These are phyloP conservation scores for Botryosphaeria dothidea DNA, from an alignment of 2,329 filamentous ascomycete species.

Conservation along the genomic window DNA sequence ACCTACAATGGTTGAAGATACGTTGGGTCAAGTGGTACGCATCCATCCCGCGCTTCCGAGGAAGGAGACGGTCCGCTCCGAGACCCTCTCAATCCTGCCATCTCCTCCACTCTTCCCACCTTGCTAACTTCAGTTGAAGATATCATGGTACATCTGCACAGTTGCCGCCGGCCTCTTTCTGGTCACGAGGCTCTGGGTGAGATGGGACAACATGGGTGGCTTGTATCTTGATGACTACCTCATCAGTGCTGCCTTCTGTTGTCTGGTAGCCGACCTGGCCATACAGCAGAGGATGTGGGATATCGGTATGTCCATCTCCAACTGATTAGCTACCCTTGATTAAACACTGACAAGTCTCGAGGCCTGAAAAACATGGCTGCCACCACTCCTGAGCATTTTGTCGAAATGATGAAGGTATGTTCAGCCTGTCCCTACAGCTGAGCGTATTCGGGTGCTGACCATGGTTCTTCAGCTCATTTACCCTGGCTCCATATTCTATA, in stretches of 20 bases:
- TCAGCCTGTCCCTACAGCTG: not conserved
- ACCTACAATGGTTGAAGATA: constrained; percentile 20
- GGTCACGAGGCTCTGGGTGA: constrained; percentile 30
- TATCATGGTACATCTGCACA: constrained; percentile 41
- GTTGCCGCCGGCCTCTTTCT: constrained; percentile 31
- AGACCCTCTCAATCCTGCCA: not conserved
- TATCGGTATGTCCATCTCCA: constrained; percentile 24
- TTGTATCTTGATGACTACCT: constrained; percentile 35
- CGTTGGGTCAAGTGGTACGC: constrained; percentile 29
- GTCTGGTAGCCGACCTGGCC: constrained; percentile 33
- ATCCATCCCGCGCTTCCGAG: constrained; percentile 23
- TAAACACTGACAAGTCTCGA: not conserved
- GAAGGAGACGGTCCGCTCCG: not conserved
- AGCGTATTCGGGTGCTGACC: not conserved
- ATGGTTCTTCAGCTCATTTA: constrained; percentile 37
- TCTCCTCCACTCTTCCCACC: not conserved
- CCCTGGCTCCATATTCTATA: constrained; percentile 44
- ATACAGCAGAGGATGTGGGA: constrained; percentile 40
- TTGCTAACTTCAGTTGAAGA: constrained; percentile 15
- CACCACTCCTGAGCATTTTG: constrained; percentile 24
- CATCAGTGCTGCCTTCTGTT: constrained; percentile 31
- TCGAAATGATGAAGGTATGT: constrained; percentile 27
- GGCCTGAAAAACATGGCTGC: constrained; percentile 24
- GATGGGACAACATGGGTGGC: constrained; percentile 30
- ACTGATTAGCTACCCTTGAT: not conserved